Evolutionary conservation across 2,329 filamentous ascomycete genomes (phyloP), one percentile per base, ranked within the genome.

Genomic region (Trichoderma arundinaceum): DNA sequence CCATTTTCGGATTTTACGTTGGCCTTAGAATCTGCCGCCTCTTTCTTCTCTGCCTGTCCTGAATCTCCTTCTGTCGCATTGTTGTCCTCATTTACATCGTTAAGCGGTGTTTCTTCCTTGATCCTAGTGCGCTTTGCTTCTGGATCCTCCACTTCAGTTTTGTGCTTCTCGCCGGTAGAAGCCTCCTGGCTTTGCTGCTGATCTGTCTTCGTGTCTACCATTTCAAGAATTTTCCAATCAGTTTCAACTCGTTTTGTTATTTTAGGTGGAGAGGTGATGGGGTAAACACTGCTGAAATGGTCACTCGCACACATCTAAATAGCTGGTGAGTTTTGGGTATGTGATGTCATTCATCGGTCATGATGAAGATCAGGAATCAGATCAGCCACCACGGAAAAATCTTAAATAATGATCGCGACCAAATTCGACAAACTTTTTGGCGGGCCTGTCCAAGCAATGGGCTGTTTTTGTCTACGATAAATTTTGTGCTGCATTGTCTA

Each of bases 111-210:
- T 28, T 74, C 71, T 2, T 64, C 62, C 17, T 70, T 67, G 1
- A 59, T 69, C 68, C 74, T 76, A 56, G 70, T 28, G 2, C 74
- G 70, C 67, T 75, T 76, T 4, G 70, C 68, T 35, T 72, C 66
- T 6, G 74, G 71, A 1, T 66, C 68, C 13, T 72, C 69, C 19
- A 73, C 69, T 13, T 72, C 65, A 13, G 72, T 74, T 58, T 72
- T 69, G 57, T 75, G 74, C 67, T 75, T 76, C 13, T 74, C 71
- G 2, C 74, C 73, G 22, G 69, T 48, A 15, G 68, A n/a, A 5
- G 17, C 28, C 15, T 49, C 17, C 33, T 52, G 43, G 0, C 19
- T 3, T 39, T 59, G 52, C n/a, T 65, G 32, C 62, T 35, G 6
- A 12, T 57, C 61, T 7, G 19, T 41, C 4, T n/a, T n/a, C 38